These are phyloP conservation scores for Syncephalastrum sp. DNA, from an alignment of 371 early-diverging fungal species.

Conservation along the genomic window DNA sequence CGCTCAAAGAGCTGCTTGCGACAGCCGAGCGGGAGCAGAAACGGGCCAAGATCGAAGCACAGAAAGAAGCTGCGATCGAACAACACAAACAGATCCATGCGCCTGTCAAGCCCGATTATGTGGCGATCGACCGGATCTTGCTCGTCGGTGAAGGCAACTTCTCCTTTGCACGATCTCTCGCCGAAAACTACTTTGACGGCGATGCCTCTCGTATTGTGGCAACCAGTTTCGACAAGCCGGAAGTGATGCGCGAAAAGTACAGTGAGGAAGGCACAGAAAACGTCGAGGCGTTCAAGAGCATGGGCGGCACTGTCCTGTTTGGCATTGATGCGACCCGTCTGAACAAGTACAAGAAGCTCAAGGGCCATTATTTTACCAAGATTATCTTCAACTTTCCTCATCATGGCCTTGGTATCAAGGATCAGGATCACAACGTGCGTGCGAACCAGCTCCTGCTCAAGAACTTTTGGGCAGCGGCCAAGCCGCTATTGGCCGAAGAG, in stretches of 20 bases:
- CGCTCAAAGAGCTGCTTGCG: conserved; percentile 10
- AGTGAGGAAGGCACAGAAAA: conserved; percentile 66
- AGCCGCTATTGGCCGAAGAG: conserved; percentile 44
- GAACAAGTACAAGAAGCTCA: conserved; percentile 55
- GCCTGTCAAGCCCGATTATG: conserved; percentile 40
- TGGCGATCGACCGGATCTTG: conserved; percentile 52
- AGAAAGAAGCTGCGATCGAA: conserved; percentile 10
- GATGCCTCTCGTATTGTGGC: conserved; percentile 61
- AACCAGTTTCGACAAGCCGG: conserved; percentile 76
- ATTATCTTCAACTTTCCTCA: conserved; percentile 98
- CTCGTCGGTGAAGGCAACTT: conserved; percentile 87
- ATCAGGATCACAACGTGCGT: conserved; percentile 84
- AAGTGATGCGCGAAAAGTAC: conserved; percentile 75
- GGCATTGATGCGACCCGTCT: conserved; percentile 83
- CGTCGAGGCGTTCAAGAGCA: conserved; percentile 53
- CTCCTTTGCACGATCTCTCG: conserved; percentile 76
- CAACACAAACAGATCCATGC: conserved; percentile 7
- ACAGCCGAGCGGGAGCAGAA: conserved; percentile 4
- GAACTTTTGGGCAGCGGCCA: conserved; percentile 69
- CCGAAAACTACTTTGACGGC: conserved; percentile 47
- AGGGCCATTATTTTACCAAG: conserved; percentile 61
- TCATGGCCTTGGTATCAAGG: conserved; percentile 86
- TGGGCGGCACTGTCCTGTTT: conserved; percentile 71
- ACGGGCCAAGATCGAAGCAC: conserved; percentile 1
- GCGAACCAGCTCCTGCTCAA: conserved; percentile 79